phyloP scores from a whole-genome alignment of 805 yeast species.

The Scheffersomyces spartinae region DNA sequence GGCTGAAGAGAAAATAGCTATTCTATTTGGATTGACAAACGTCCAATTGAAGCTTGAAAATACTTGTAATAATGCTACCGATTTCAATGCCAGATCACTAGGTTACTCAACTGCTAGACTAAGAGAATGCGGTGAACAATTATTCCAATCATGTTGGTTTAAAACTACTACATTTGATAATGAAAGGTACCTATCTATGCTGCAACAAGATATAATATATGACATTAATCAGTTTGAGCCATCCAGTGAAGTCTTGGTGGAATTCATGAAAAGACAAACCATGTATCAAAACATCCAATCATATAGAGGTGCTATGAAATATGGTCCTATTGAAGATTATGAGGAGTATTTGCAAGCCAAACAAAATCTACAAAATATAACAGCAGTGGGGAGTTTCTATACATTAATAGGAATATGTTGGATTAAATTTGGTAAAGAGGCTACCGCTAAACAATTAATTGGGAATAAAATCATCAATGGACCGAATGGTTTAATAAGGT shows the following conservation, averaged over 20 bases:
- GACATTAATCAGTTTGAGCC: conserved; percentile 20
- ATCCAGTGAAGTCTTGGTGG: conserved; percentile 16
- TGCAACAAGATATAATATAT: conserved; percentile 26
- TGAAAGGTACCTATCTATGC: conserved; percentile 16
- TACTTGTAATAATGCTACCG: no score
- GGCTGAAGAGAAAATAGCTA: conserved; percentile 14
- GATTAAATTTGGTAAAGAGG: conserved; percentile 15
- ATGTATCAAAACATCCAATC: conserved; percentile 19
- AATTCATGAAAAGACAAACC: conserved; percentile 13
- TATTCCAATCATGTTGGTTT: conserved; percentile 14
- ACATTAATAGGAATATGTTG: conserved; percentile 25
- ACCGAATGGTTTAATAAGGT: conserved; percentile 17
- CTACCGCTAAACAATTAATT: conserved; percentile 10
- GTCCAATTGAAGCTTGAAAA: conserved; percentile 4
- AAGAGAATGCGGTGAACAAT: conserved; percentile 14
- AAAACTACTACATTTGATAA: conserved; percentile 18
- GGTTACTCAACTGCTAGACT: conserved; percentile 10
- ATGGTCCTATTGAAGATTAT: conserved; percentile 7
- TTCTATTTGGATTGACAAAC: conserved; percentile 20
- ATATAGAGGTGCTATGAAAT: conserved; percentile 16
- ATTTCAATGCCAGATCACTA: conserved; percentile 3
- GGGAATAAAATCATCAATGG: conserved; percentile 16
- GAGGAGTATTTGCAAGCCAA: conserved; percentile 5
- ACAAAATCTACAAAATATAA: conserved; percentile 8
- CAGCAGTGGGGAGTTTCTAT: conserved; percentile 25